Evolutionary conservation across 169 alveolate genomes (phyloP).

Genomic region (Amoebophrya sp.): DNA sequence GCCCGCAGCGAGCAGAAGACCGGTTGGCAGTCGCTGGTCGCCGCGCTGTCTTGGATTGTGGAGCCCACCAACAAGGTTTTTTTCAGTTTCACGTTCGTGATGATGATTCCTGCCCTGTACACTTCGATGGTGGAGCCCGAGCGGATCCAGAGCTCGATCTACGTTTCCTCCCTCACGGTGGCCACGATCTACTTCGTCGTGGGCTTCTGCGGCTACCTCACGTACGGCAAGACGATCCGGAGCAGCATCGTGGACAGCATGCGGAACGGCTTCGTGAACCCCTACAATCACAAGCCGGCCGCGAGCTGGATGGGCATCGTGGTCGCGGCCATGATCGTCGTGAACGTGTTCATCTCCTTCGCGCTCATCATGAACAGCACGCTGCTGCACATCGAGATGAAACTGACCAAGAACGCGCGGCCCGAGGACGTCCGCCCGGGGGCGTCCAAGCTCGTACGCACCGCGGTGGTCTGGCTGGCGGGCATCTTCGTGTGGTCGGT

Average conservation of each 20-base stretch:
- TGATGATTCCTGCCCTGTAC: not conserved
- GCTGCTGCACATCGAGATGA: not conserved
- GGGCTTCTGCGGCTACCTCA: not conserved
- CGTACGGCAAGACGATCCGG: not conserved
- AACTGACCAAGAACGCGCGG: not conserved
- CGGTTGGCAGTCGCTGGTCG: not conserved
- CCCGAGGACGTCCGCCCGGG: not conserved
- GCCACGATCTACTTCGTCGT: not conserved
- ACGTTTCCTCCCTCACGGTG: not conserved
- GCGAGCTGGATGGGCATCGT: not conserved
- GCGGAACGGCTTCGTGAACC: not conserved
- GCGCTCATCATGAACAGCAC: conserved; percentile 1
- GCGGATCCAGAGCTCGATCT: not conserved
- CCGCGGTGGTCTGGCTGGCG: not conserved
- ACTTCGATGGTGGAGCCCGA: not conserved
- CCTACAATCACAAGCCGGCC: not conserved
- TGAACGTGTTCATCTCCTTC: not conserved
- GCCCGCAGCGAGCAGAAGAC: too few relatives aligned
- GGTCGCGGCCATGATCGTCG: not conserved
- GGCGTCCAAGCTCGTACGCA: not conserved
- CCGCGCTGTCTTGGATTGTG: not conserved
- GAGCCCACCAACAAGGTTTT: not conserved
- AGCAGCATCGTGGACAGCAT: not conserved
- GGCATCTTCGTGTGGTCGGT: not conserved
- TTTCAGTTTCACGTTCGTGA: not conserved